Conservation (phyloP, 306 rosid genomes). For the Castanea crenata region DNA sequence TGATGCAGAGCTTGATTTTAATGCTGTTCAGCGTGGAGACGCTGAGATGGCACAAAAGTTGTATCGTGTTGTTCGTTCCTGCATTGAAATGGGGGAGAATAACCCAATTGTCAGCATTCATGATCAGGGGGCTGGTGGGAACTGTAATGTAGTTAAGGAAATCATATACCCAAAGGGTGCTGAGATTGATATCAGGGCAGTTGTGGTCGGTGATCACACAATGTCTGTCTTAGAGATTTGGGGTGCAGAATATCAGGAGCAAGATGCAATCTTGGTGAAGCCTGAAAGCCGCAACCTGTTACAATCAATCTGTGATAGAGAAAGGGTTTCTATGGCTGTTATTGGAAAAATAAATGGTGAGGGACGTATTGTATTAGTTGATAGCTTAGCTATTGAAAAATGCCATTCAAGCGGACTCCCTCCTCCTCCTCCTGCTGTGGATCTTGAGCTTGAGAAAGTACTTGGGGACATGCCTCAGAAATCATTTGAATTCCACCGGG, state of each 20-base stretch:
- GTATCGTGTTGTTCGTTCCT: slow-evolving; percentile 89
- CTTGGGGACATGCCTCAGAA: slow-evolving; percentile 95
- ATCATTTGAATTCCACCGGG: slow-evolving; percentile 57
- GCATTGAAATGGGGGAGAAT: slow-evolving; percentile 87
- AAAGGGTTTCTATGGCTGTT: slow-evolving; percentile 90
- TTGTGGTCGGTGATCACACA: slow-evolving; percentile 85
- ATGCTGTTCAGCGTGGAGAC: slow-evolving; percentile 96
- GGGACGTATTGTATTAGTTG: slow-evolving; percentile 73
- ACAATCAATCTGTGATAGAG: slow-evolving; percentile 72
- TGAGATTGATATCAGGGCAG: slow-evolving; percentile 63
- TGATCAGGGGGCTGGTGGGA: slow-evolving; percentile 97
- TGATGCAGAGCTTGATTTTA: slow-evolving; percentile 89
- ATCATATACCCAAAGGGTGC: slow-evolving; percentile 84
- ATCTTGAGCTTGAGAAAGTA: slow-evolving; percentile 86
- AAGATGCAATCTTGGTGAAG: slow-evolving; percentile 84
- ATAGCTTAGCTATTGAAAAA: slow-evolving; percentile 54
- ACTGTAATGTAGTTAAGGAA: slow-evolving; percentile 90
- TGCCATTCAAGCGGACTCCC: slow-evolving; percentile 53
- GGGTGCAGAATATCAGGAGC: slow-evolving; percentile 97
- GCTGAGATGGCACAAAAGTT: slow-evolving; percentile 97
- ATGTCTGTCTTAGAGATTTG: slow-evolving; percentile 94
- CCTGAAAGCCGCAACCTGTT: slow-evolving; percentile 66
- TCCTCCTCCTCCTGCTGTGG: slow-evolving; percentile 72
- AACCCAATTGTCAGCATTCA: slow-evolving; percentile 90
- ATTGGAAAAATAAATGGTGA: slow-evolving; percentile 75